These are phyloP conservation scores for Aspergillus sp. DNA, from an alignment of 2,329 filamentous ascomycete species.

Conservation along the genomic window DNA sequence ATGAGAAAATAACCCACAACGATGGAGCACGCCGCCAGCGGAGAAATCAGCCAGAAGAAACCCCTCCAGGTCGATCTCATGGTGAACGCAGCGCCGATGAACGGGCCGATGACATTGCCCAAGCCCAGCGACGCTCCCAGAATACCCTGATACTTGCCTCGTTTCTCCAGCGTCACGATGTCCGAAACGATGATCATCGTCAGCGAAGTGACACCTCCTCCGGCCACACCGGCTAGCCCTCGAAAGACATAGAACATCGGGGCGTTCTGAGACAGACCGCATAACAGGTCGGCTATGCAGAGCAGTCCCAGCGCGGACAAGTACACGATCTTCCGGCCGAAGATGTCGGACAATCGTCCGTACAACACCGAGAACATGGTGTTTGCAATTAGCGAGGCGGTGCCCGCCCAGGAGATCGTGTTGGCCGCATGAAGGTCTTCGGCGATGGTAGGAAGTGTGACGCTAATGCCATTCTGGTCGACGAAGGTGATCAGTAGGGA, in stretches of 20 bases:
- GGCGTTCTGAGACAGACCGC: constrained; percentile 55
- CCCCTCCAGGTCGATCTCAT: constrained; percentile 44
- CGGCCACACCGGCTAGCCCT: constrained; percentile 59
- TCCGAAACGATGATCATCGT: constrained; percentile 63
- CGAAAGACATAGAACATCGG: constrained; percentile 62
- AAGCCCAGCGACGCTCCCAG: constrained; percentile 44
- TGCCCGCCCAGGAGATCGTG: constrained; percentile 67
- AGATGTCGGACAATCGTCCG: constrained; percentile 60
- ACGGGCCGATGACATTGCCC: constrained; percentile 48
- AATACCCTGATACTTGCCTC: constrained; percentile 55
- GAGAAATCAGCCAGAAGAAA: constrained; percentile 52
- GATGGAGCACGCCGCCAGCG: constrained; percentile 48
- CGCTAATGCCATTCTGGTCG: constrained; percentile 57
- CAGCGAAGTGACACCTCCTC: constrained; percentile 59
- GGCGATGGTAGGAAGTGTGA: constrained; percentile 53
- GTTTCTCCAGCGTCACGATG: constrained; percentile 56
- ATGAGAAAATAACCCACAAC: constrained; percentile 51
- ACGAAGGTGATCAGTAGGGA: constrained; percentile 56
- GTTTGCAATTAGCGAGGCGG: constrained; percentile 65
- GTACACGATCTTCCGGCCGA: constrained; percentile 59
- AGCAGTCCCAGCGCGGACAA: constrained; percentile 54
- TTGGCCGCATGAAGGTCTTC: constrained; percentile 44
- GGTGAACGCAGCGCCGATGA: constrained; percentile 47
- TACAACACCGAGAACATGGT: constrained; percentile 66
- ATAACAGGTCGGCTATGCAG: constrained; percentile 57